phyloP scores from a whole-genome alignment of 2,329 filamentous ascomycete genomes.

The Colletotrichum filicis region DNA sequence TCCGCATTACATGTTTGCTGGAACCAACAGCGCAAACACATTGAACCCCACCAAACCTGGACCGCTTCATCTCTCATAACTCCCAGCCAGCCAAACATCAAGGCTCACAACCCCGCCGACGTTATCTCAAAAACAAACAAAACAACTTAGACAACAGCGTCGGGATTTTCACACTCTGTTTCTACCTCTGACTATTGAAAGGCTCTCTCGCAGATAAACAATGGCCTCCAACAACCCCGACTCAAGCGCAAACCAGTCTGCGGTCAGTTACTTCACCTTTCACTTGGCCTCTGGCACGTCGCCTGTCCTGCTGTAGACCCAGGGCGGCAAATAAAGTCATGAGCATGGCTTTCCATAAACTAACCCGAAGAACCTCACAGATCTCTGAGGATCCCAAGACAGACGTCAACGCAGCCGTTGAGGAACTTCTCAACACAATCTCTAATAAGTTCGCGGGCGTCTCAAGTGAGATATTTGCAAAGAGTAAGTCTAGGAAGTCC shows the following conservation, averaged over 20 bases:
- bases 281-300: not conserved
- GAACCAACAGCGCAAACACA: not conserved
- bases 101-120: not conserved
- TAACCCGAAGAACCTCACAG: slow-evolving; percentile 39
- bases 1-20: not conserved
- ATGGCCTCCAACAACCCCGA: slow-evolving; percentile 54
- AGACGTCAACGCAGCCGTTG: slow-evolving; percentile 82
- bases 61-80: slow-evolving; percentile 4
- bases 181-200: not conserved
- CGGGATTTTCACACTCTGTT: not conserved
- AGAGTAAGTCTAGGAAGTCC: slow-evolving; percentile 69
- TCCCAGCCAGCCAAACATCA: not conserved
- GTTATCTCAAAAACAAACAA: not conserved
- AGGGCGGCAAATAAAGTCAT: not conserved
- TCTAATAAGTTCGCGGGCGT: slow-evolving; percentile 87
- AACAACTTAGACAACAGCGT: too few species aligned
- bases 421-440: slow-evolving; percentile 86
- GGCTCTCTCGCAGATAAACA: not conserved
- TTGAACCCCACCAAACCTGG: slow-evolving; percentile 1
- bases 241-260: slow-evolving; percentile 45
- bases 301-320: not conserved
- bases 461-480: slow-evolving; percentile 87
- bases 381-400: slow-evolving; percentile 57
- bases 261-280: slow-evolving; percentile 43
- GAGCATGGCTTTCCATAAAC: not conserved